Evolutionary conservation across 306 rosid species (phyloP).

Genomic region (cucumber (Cucumis sativus)): DNA sequence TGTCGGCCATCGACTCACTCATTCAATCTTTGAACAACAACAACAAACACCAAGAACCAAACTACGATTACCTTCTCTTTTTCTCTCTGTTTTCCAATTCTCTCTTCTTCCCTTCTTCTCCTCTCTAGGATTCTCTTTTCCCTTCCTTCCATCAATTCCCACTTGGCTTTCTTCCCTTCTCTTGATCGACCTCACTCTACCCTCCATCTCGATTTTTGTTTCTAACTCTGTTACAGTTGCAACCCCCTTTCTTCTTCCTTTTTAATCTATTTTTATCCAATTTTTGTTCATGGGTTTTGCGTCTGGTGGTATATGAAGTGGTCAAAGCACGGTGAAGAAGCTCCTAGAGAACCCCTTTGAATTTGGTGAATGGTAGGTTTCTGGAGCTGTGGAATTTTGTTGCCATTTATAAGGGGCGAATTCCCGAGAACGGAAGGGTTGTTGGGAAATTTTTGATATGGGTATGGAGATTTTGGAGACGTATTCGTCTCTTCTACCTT

Average conservation of each 20-base stretch:
- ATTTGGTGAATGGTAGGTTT: background rate
- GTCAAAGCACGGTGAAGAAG: background rate
- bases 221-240: background rate
- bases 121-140: background rate
- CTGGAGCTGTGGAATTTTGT: background rate
- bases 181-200: background rate
- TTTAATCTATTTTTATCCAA: background rate
- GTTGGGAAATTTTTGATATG: background rate
- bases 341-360: background rate
- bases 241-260: background rate
- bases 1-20: constrained; percentile 13
- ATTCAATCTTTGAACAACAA: constrained; percentile 8
- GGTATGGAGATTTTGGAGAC: constrained; percentile 3
- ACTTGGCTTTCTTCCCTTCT: background rate
- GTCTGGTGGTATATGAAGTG: background rate
- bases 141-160: background rate
- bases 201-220: background rate
- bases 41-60: background rate
- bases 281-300: background rate
- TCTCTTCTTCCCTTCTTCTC: background rate
- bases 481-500: background rate
- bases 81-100: background rate
- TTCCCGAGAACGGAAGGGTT: background rate
- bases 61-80: background rate
- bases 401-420: background rate